Evolutionary conservation across 352 stramenopile genomes (phyloP).

Genomic region (Thalassiosira ordinaria): DNA sequence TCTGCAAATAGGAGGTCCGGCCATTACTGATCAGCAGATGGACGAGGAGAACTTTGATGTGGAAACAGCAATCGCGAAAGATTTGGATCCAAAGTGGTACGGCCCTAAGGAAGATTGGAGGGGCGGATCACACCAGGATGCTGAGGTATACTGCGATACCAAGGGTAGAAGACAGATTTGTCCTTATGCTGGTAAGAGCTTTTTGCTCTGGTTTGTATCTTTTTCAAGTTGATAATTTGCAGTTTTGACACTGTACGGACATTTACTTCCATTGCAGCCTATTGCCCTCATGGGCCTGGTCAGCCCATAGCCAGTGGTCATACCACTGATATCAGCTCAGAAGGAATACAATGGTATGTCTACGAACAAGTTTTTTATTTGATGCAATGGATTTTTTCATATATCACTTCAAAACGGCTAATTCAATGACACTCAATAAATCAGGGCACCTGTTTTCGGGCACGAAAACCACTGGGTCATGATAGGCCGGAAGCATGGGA

Average conservation of each 20-base stretch:
- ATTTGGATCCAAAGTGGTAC: slow-evolving; percentile 32
- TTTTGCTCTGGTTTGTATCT: not conserved
- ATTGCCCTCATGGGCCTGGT: slow-evolving; percentile 30
- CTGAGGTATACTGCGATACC: slow-evolving; percentile 12
- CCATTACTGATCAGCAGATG: not conserved
- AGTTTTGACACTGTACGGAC: not conserved
- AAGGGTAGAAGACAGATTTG: slow-evolving; percentile 24
- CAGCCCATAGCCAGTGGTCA: slow-evolving; percentile 16
- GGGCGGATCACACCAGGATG: slow-evolving; percentile 29
- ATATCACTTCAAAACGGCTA: no score
- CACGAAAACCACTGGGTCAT: slow-evolving; percentile 48
- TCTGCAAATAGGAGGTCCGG: slow-evolving; percentile 1
- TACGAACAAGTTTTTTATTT: no score
- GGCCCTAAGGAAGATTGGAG: slow-evolving; percentile 22
- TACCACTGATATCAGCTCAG: slow-evolving; percentile 26
- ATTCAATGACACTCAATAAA: no score
- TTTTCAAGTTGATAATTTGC: not conserved
- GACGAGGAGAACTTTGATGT: slow-evolving; percentile 8
- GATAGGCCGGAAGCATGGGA: slow-evolving; percentile 32
- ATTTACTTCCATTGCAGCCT: not conserved
- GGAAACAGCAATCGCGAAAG: slow-evolving; percentile 21
- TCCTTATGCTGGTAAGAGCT: slow-evolving; percentile 24
- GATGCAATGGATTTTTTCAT: no score
- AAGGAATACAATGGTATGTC: slow-evolving; percentile 32
- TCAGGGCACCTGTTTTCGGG: slow-evolving; percentile 40